Evolutionary conservation across 2,329 filamentous ascomycete species (phyloP).

Genomic region (Hypoxylon sp.): DNA sequence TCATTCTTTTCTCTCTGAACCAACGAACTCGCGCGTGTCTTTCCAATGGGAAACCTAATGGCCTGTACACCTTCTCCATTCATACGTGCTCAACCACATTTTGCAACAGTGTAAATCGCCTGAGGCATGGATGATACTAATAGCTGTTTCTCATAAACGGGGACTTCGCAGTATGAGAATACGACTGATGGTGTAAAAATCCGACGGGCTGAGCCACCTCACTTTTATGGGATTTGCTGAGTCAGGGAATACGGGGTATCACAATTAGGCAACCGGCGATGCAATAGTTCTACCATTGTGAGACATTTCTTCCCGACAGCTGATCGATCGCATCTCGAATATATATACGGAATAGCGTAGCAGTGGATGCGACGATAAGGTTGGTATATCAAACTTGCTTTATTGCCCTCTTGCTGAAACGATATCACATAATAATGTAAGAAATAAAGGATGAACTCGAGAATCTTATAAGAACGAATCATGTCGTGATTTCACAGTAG

Average conservation of each 20-base stretch:
- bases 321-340: not conserved
- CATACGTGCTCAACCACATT: not conserved
- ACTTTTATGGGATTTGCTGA: too few relatives aligned
- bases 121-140: constrained; percentile 12
- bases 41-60: not conserved
- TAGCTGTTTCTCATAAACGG: not conserved
- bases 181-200: too few relatives aligned
- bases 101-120: not conserved
- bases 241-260: too few relatives aligned
- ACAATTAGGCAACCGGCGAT: not conserved
- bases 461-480: too few relatives aligned
- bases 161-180: not conserved
- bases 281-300: too few relatives aligned
- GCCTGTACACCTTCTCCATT: not conserved
- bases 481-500: not conserved
- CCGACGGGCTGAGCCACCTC: too few relatives aligned
- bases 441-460: not conserved
- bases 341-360: too few relatives aligned
- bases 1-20: not conserved
- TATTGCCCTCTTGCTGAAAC: too few relatives aligned
- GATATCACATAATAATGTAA: not conserved
- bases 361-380: too few relatives aligned
- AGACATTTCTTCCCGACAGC: too few relatives aligned
- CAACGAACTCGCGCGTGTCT: not conserved
- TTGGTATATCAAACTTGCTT: too few relatives aligned